phyloP scores from a whole-genome alignment of 2,329 filamentous ascomycete genomes.

The Ophiostoma sp. region DNA sequence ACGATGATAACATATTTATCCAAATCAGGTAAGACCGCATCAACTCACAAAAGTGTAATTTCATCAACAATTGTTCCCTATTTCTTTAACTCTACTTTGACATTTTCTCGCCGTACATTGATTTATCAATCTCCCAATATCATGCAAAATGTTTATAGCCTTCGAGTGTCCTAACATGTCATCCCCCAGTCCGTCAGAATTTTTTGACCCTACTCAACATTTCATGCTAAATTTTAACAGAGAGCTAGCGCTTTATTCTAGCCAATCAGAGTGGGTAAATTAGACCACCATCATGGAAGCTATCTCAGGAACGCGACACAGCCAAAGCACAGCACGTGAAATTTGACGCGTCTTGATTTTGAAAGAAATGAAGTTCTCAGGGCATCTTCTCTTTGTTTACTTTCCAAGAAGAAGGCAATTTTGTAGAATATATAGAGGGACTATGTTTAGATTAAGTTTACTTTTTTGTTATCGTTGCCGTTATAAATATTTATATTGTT shows the following conservation, averaged over 20 bases:
- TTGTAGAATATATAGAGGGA: too few species aligned
- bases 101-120: neutral
- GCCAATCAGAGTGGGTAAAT: neutral
- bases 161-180: neutral
- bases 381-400: neutral
- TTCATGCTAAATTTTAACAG: neutral
- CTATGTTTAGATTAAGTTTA: too few species aligned
- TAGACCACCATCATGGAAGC: neutral
- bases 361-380: neutral
- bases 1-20: neutral
- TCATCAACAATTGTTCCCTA: neutral
- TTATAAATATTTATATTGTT: too few species aligned
- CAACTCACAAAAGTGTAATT: neutral
- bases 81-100: neutral
- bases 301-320: constrained; percentile 5
- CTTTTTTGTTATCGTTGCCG: too few species aligned
- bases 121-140: neutral
- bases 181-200: neutral
- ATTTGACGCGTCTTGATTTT: neutral
- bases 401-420: neutral
- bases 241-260: neutral
- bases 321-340: constrained; percentile 4
- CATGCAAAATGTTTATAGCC: neutral
- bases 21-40: neutral
- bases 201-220: neutral